Conservation (phyloP, 805 yeast genomes). For the Kodamaea jinghongensis region DNA sequence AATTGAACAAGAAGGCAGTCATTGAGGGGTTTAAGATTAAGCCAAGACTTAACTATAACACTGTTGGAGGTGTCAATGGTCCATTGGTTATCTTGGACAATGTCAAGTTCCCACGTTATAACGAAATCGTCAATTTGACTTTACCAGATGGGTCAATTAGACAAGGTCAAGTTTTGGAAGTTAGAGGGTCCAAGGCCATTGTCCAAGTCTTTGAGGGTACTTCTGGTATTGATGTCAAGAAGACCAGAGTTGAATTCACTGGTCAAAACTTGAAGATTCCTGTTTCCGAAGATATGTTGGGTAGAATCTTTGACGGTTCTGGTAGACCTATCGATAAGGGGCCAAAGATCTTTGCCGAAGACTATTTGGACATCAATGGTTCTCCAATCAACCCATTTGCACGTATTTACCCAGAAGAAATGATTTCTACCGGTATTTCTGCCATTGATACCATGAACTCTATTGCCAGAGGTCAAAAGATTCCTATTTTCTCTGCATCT, state of each 20-base stretch:
- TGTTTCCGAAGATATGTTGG: conserved; percentile 95
- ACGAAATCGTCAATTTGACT: conserved; percentile 95
- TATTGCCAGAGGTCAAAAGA: conserved; percentile 99
- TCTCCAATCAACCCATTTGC: conserved; percentile 98
- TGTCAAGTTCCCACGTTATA: conserved; percentile 63
- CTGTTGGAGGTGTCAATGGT: conserved; percentile 98
- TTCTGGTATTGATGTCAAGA: conserved; percentile 96
- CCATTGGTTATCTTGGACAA: conserved; percentile 77
- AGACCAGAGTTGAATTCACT: conserved; percentile 95
- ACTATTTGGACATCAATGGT: conserved; percentile 96
- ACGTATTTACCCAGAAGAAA: conserved; percentile 98
- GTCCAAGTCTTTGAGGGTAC: conserved; percentile 99
- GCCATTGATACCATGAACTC: conserved; percentile 99
- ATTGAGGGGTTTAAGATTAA: conserved; percentile 87
- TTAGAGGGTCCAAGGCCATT: conserved; percentile 93
- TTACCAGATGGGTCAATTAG: conserved; percentile 92
- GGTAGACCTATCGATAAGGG: conserved; percentile 99
- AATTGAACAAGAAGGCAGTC: conserved; percentile 87
- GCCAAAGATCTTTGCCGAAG: conserved; percentile 98
- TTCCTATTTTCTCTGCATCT: conserved; percentile 98
- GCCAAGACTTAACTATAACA: conserved; percentile 90
- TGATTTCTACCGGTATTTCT: conserved; percentile 98
- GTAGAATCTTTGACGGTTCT: conserved; percentile 98
- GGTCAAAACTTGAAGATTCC: conserved; percentile 92
- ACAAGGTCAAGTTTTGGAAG: conserved; percentile 98